These are phyloP conservation scores for Zostera marina DNA, from an alignment of 116 monocot species.

Conservation along the genomic window DNA sequence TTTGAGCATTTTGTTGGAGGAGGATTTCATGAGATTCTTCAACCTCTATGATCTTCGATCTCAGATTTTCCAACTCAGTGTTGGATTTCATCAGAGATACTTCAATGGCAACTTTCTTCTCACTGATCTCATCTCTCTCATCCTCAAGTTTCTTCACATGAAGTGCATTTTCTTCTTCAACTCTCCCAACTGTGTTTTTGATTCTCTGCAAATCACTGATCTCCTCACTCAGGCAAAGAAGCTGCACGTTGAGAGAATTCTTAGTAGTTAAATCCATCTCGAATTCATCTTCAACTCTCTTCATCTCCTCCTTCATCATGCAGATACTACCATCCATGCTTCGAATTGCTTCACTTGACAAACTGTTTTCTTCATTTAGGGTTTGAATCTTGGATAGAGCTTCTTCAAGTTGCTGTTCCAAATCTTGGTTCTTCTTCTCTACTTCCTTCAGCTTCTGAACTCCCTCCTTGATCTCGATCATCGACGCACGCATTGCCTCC, in stretches of 20 bases:
- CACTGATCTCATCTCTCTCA: constrained; percentile 25
- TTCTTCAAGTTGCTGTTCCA: constrained; percentile 24
- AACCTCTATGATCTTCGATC: constrained; percentile 20
- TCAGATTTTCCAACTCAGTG: constrained; percentile 32
- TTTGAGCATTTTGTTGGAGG: constrained; percentile 6
- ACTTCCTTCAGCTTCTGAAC: constrained; percentile 28
- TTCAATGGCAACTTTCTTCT: constrained; percentile 39
- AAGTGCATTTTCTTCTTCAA: constrained; percentile 30
- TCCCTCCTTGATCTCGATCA: constrained; percentile 20
- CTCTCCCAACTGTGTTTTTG: constrained; percentile 24
- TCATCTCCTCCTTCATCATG: constrained; percentile 26
- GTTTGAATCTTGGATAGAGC: constrained; percentile 27
- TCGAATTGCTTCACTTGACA: constrained; percentile 15
- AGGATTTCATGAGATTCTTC: constrained; percentile 23
- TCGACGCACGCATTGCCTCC: constrained; percentile 25
- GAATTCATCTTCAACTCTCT: constrained; percentile 40
- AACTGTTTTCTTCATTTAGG: constrained; percentile 20
- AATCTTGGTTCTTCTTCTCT: constrained; percentile 18
- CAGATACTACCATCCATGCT: constrained; percentile 31
- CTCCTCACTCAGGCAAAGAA: constrained; percentile 16
- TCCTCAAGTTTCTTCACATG: constrained; percentile 27
- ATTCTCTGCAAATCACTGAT: constrained; percentile 16
- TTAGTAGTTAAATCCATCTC: constrained; percentile 19
- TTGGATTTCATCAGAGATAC: constrained; percentile 47
- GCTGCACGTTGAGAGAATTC: constrained; percentile 28